These are phyloP conservation scores for Uronychia binucleata DNA, from an alignment of 73 alveolate genomes.

Conservation along the genomic window DNA sequence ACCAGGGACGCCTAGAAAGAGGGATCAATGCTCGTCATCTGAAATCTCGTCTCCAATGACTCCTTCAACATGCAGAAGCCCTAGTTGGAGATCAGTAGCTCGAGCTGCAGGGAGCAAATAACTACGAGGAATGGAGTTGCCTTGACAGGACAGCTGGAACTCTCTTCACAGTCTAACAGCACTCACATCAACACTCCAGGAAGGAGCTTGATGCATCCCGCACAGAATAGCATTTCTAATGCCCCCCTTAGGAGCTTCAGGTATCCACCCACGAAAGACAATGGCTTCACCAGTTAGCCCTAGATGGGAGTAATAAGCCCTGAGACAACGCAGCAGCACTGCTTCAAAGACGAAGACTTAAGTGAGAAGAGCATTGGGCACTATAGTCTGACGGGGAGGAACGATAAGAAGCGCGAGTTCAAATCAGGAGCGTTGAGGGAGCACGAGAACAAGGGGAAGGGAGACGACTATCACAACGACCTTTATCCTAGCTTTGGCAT, in stretches of 20 bases:
- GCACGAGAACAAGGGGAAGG: no score
- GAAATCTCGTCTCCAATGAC: neutral
- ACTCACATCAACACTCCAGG: neutral
- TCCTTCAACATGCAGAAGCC: neutral
- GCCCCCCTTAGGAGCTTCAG: neutral
- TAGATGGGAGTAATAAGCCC: neutral
- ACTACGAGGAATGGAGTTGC: neutral
- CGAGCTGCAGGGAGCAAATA: neutral
- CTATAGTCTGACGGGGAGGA: neutral
- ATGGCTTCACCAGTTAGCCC: neutral
- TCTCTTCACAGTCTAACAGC: neutral
- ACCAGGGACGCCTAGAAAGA: neutral
- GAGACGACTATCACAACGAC: no score
- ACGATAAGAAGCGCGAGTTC: neutral
- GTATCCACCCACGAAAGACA: neutral
- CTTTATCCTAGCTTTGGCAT: neutral
- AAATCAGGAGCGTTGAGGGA: no score
- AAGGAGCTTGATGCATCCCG: neutral
- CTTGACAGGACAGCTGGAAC: neutral
- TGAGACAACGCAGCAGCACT: neutral
- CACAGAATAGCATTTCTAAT: neutral
- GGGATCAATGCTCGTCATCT: neutral
- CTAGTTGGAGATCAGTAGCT: neutral
- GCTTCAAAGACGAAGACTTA: neutral
- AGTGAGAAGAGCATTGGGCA: neutral